phyloP scores from a whole-genome alignment of 257 asterid species.

The Nicotiana sylvestris region DNA sequence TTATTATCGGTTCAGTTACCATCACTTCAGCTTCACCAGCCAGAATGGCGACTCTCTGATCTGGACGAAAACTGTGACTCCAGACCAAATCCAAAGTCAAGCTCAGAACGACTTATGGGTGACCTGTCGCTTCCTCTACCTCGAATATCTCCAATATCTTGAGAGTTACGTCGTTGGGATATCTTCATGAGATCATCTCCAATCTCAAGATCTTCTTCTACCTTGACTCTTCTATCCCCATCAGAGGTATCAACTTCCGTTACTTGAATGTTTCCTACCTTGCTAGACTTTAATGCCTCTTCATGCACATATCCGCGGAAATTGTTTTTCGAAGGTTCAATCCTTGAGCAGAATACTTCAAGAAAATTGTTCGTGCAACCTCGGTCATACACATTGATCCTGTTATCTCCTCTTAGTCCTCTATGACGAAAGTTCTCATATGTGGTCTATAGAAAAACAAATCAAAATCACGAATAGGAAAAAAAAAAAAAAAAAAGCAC shows the following conservation, averaged over 20 bases:
- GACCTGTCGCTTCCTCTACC: constrained; percentile 17
- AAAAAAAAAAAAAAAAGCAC: no score
- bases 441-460: constrained; percentile 45
- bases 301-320: constrained; percentile 30
- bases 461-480: not conserved
- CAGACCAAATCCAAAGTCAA: constrained; percentile 8
- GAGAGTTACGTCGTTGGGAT: constrained; percentile 34
- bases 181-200: constrained; percentile 39
- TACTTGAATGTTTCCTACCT: constrained; percentile 8
- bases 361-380: constrained; percentile 35
- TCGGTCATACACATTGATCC: constrained; percentile 36
- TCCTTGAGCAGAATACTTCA: constrained; percentile 41
- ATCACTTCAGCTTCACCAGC: not conserved
- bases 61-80: constrained; percentile 9
- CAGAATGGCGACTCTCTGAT: not conserved
- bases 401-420: constrained; percentile 23
- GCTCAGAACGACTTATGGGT: constrained; percentile 11
- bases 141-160: constrained; percentile 15
- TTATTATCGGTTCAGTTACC: not conserved
- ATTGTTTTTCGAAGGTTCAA: constrained; percentile 26
- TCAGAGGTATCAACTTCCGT: not conserved
- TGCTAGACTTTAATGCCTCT: constrained; percentile 15
- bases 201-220: constrained; percentile 42
- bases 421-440: constrained; percentile 58
- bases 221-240: constrained; percentile 34